Percentiles rank a stretch among this genome's conserved stretches.
phyloP scores from a whole-genome alignment of 2,329 filamentous ascomycete species.

The Curvularia lunata region DNA sequence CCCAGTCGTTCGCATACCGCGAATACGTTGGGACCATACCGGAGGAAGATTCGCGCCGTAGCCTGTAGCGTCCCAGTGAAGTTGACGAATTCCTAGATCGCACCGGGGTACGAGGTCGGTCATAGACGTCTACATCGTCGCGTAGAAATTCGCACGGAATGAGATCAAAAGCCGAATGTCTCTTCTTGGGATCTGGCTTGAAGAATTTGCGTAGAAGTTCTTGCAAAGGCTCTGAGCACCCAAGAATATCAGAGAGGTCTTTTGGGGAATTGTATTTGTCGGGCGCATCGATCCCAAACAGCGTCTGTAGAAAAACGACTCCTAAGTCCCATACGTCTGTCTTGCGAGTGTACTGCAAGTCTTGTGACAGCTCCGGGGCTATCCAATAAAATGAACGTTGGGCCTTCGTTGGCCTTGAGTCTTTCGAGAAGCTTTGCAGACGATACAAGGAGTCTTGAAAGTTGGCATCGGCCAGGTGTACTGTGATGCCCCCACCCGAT shows the following conservation, averaged over 20 bases:
- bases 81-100: conserved; percentile 48
- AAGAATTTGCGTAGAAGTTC: conserved; percentile 87
- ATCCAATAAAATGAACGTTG: conserved; percentile 83
- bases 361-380: conserved; percentile 74
- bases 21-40: conserved; percentile 59
- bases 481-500: conserved; percentile 67
- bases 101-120: conserved; percentile 41
- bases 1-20: conserved; percentile 86
- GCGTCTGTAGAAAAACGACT: conserved; percentile 89
- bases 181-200: conserved; percentile 80
- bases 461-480: conserved; percentile 76
- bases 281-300: conserved; percentile 80
- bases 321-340: conserved; percentile 96
- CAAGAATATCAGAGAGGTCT: conserved; percentile 72
- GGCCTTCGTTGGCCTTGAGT: conserved; percentile 59
- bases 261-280: conserved; percentile 80
- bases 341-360: conserved; percentile 68
- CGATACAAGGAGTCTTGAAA: conserved; percentile 73
- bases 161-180: conserved; percentile 80
- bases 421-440: conserved; percentile 62
- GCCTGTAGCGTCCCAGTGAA: conserved; percentile 40
- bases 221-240: conserved; percentile 75
- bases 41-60: conserved; percentile 47
- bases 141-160: conserved; percentile 64
- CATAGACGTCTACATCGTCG: conserved; percentile 55